A percentile compares a stretch with the other conserved stretches of the same genome.
Evolutionary conservation across 2,329 filamentous ascomycete species (phyloP).

Genomic region (Botrytis byssoidea): DNA sequence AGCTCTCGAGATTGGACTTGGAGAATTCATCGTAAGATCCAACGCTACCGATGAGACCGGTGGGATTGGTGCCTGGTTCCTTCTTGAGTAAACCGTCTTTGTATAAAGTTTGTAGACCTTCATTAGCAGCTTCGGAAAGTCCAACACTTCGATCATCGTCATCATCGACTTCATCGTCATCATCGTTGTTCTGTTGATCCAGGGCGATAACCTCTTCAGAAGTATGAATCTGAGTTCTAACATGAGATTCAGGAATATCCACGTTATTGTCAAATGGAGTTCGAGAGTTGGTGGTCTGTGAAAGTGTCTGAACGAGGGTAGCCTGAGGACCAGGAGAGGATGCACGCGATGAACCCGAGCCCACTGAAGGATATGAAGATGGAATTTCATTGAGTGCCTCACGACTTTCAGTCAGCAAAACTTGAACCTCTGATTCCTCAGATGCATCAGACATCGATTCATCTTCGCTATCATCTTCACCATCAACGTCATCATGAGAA

Average conservation of each 20-base stretch:
- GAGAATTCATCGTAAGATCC: not conserved
- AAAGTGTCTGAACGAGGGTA: not conserved
- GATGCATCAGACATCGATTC: constrained; percentile 11
- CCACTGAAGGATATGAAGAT: not conserved
- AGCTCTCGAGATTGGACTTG: not conserved
- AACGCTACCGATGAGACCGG: too few species aligned
- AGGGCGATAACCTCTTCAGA: constrained; percentile 2
- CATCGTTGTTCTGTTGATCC: not conserved
- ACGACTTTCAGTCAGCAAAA: not conserved
- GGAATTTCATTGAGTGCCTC: not conserved
- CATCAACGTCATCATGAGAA: not conserved
- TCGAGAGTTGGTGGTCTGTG: not conserved
- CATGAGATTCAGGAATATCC: constrained; percentile 17
- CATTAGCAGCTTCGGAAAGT: constrained; percentile 31
- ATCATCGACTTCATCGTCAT: constrained; percentile 18
- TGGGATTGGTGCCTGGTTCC: not conserved
- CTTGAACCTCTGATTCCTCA: not conserved
- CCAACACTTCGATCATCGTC: constrained; percentile 29
- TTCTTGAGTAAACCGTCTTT: constrained; percentile 24
- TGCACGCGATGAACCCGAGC: not conserved
- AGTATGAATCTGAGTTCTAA: constrained; percentile 1
- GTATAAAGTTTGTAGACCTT: constrained; percentile 30
- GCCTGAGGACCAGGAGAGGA: not conserved
- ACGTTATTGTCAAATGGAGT: not conserved
- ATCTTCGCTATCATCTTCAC: not conserved